Conservation (phyloP, 257 asterid species). For the Ballota nigra region DNA sequence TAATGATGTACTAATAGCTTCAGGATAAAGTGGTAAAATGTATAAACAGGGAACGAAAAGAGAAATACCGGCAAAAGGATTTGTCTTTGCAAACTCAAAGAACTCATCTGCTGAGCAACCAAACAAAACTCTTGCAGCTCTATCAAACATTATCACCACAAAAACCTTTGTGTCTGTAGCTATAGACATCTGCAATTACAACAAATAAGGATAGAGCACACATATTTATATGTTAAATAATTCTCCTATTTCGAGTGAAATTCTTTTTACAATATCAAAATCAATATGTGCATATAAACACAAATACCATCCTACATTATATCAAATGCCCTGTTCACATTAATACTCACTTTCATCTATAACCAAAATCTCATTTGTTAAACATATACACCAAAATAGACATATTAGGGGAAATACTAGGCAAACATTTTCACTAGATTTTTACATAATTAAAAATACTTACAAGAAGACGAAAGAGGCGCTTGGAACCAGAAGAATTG, state of each 20-base stretch:
- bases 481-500: conserved; percentile 51
- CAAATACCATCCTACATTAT: neutral
- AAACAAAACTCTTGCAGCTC: conserved; percentile 77
- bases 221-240: neutral
- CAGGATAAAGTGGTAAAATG: neutral
- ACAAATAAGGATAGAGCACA: neutral
- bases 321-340: neutral
- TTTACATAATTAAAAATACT: conserved; percentile 20
- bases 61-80: conserved; percentile 62
- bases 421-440: neutral
- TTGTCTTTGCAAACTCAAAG: conserved; percentile 69
- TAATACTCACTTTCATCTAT: neutral
- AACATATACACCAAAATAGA: too few relatives aligned
- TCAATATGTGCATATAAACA: too few relatives aligned
- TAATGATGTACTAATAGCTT: neutral
- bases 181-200: conserved; percentile 64
- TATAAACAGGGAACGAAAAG: neutral
- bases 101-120: conserved; percentile 93
- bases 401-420: neutral
- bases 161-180: conserved; percentile 68
- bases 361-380: neutral
- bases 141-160: conserved; percentile 84
- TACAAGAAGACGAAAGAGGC: conserved; percentile 78
- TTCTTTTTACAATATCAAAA: neutral
- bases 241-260: neutral